These are phyloP conservation scores for Circinella umbellata DNA, from an alignment of 371 early-diverging fungal genomes.

Conservation along the genomic window DNA sequence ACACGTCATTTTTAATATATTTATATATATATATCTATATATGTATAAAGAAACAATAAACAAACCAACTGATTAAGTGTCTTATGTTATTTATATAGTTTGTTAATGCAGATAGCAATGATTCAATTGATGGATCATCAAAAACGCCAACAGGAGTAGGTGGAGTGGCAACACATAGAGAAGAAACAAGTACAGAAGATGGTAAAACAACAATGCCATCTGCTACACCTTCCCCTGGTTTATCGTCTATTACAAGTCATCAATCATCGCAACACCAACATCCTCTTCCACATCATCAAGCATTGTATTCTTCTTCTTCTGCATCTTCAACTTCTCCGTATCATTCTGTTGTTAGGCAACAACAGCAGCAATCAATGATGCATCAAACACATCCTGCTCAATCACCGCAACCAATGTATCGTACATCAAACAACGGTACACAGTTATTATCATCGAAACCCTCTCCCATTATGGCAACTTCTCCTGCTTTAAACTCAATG, in stretches of 20 bases:
- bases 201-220: background rate
- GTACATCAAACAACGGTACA: background rate
- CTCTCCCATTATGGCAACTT: background rate
- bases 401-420: conserved; percentile 8
- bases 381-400: background rate
- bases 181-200: background rate
- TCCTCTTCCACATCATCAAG: background rate
- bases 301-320: background rate
- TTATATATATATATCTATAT: background rate
- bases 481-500: background rate
- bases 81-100: background rate
- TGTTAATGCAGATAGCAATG: background rate
- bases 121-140: background rate
- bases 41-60: too few species aligned
- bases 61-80: too few species aligned
- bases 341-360: background rate
- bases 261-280: background rate
- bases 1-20: background rate
- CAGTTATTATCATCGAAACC: background rate
- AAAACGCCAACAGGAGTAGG: background rate
- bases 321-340: too few species aligned
- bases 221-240: background rate
- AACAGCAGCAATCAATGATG: background rate
- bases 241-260: background rate
- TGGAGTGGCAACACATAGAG: background rate